Evolutionary conservation across 164 flowering plant species (phyloP).

Genomic region (Nymphaea colorata): DNA sequence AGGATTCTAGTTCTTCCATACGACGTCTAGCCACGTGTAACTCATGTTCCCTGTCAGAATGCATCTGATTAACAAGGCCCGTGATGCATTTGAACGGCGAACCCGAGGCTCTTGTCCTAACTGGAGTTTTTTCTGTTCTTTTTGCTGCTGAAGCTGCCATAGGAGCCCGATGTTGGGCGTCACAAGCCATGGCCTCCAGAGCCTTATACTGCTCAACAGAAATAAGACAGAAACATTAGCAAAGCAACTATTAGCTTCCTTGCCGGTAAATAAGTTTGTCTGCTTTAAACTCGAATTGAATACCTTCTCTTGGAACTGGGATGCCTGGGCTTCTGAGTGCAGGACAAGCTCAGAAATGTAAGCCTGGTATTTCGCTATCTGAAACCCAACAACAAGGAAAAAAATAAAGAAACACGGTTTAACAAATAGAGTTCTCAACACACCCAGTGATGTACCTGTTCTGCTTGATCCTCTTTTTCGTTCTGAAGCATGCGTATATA

Average conservation of each 20-base stretch:
- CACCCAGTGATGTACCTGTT: constrained; percentile 33
- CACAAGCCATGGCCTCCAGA: constrained; percentile 66
- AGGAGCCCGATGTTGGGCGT: constrained; percentile 32
- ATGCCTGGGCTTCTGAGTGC: constrained; percentile 89
- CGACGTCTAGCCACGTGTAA: constrained; percentile 45
- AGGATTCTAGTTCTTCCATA: constrained; percentile 57
- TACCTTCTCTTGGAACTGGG: constrained; percentile 80
- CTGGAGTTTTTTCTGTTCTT: constrained; percentile 36
- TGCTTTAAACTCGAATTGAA: neutral
- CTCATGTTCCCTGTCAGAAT: constrained; percentile 71
- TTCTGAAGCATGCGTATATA: constrained; percentile 40
- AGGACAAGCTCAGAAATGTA: constrained; percentile 66
- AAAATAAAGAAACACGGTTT: neutral
- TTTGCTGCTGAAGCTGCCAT: constrained; percentile 20
- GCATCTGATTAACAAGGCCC: constrained; percentile 71
- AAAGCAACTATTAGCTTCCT: neutral
- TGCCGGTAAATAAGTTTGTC: neutral
- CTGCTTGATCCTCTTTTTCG: constrained; percentile 40
- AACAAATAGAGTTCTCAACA: too few species aligned
- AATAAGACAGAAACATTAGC: neutral
- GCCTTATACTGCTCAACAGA: constrained; percentile 49
- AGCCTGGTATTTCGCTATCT: constrained; percentile 52
- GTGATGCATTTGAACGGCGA: constrained; percentile 89
- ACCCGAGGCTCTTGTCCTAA: constrained; percentile 69
- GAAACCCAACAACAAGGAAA: constrained; percentile 2